Conservation (phyloP, 148 eudicot genomes). For the Rhododendron vialii region DNA sequence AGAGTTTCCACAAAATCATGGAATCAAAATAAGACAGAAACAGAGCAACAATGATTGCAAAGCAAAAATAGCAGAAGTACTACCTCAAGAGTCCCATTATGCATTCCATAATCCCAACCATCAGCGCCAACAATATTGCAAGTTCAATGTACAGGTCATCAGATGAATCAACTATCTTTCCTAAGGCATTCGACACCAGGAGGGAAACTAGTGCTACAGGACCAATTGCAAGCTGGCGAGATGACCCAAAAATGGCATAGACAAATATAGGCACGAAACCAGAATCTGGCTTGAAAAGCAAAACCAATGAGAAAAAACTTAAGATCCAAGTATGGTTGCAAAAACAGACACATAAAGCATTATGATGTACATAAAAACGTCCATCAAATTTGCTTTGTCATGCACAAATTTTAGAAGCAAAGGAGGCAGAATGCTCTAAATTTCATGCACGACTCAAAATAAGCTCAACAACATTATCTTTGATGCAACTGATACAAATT, state of each 20-base stretch:
- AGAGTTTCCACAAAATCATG: not conserved
- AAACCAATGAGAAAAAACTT: not conserved
- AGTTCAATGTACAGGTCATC: slow-evolving; percentile 85
- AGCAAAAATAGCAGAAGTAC: slow-evolving; percentile 31
- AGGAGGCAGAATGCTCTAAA: not conserved
- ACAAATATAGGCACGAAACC: slow-evolving; percentile 88
- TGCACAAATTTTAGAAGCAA: not conserved
- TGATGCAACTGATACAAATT: slow-evolving; percentile 1
- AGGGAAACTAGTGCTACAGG: slow-evolving; percentile 98
- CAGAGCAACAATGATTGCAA: not conserved
- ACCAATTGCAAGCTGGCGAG: slow-evolving; percentile 98
- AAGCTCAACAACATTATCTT: not conserved
- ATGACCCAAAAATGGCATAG: slow-evolving; percentile 94
- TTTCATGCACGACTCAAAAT: not conserved
- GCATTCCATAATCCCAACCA: slow-evolving; percentile 96
- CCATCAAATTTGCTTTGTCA: not conserved
- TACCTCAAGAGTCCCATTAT: slow-evolving; percentile 94
- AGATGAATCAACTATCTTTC: slow-evolving; percentile 65
- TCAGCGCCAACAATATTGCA: slow-evolving; percentile 84
- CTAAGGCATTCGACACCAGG: slow-evolving; percentile 77
- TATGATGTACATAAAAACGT: not conserved
- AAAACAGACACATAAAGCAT: not conserved
- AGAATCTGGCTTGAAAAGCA: slow-evolving; percentile 56
- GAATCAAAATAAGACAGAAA: not conserved
- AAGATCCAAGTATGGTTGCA: not conserved